Percentiles rank a stretch among this genome's conserved stretches.
phyloP scores from a whole-genome alignment of 2,329 filamentous ascomycete species.

The Fusarium setosum region DNA sequence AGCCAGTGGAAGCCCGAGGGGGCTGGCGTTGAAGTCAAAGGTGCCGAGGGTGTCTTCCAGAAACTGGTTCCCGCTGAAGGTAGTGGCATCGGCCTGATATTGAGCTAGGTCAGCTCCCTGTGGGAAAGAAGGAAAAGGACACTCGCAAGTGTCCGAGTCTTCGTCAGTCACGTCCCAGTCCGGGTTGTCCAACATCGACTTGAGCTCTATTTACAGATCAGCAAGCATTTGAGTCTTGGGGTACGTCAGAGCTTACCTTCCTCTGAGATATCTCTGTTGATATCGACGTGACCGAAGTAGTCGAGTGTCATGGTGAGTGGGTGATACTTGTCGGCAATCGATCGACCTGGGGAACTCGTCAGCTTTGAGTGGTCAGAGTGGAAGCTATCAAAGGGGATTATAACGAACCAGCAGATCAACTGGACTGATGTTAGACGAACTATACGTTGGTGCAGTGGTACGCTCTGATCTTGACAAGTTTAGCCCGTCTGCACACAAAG shows the following conservation, averaged over 20 bases:
- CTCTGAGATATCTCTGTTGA: conserved; percentile 4
- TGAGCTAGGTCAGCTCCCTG: background rate
- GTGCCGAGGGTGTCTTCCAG: no score
- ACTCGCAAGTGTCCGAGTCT: background rate
- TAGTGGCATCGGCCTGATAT: background rate
- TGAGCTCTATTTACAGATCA: background rate
- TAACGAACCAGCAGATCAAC: no score
- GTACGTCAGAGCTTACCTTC: background rate
- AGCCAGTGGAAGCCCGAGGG: background rate
- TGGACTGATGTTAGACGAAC: no score
- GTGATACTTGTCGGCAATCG: no score
- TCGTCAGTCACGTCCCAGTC: background rate
- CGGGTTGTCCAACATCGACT: background rate
- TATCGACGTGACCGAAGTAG: conserved; percentile 9
- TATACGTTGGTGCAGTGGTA: no score
- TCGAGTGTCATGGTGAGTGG: no score
- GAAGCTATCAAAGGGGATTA: no score
- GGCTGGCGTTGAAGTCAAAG: background rate
- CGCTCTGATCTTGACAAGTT: background rate
- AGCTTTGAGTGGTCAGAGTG: no score
- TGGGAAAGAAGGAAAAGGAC: background rate
- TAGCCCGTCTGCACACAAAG: no score
- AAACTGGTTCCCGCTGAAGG: background rate
- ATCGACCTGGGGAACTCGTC: no score
- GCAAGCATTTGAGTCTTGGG: fast-evolving